Base-by-base conservation (phyloP, 495 filamentous ascomycete species). In the Daldinia decipiens region DNA sequence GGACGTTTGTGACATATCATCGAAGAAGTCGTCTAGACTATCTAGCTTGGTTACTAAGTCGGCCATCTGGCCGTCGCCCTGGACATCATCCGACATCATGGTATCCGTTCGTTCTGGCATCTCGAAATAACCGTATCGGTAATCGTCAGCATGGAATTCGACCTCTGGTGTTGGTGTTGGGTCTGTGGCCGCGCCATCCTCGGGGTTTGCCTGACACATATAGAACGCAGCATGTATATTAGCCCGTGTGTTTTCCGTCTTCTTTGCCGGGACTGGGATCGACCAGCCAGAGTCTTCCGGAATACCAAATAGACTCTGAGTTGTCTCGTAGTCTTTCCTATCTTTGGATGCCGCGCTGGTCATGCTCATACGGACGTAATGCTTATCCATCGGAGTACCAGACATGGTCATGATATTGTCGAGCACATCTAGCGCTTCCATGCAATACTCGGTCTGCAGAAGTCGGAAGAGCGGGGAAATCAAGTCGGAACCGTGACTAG, bases 151-250 rank as follows among this genome's bases (percentile, higher is more conserved):
- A 61, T 94, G 91, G 82, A 99, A 98, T 71, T 95, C 93, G 17
- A 99, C 90, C 58, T 95, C 93, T 13, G 94, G 91, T 0, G 93
- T 93, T 58, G 89, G 86, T 2, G 85, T 84, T n/a, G 90, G 84
- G 59, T 92, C 90, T 26, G 87, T 85, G 55, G 88, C 84, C 0
- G 86, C 79, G 27, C 82, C 83, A 56, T 84, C 81, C 27, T 76
- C 70, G 13, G 71, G 78, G 67, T 79, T 82, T 21, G 65, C 73
- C 53, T 87, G 87, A 68, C 95, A 97, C 57, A 93, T 97, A 78
- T 97, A 95, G 78, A 97, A 97, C 4, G 95, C 94, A 0, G 94
- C 93, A 72, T 98, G 94, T n/a, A 98, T 94, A 74, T 98, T 98
- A 61, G 89, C 86, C 38, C 94, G 86, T 11, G 95, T 98, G 43